Evolutionary conservation across 225 moss, liverwort and hornwort species (phyloP).

Genomic region (Sphagnum tenellum): DNA sequence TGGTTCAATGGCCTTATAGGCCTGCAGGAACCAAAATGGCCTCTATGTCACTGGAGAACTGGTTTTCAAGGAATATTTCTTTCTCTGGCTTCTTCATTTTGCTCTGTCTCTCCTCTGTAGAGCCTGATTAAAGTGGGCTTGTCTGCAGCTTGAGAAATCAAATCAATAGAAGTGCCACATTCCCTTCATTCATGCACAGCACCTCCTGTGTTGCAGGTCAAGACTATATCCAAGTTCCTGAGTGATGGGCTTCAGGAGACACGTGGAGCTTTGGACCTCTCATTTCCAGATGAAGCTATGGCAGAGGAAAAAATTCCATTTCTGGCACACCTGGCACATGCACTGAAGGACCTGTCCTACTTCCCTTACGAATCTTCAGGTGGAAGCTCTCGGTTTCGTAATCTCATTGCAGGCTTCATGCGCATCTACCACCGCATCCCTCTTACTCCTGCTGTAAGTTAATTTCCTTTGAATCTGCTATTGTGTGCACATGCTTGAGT

Average conservation of each 20-base stretch:
- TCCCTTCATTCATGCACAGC: neutral
- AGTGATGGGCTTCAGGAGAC: conserved; percentile 76
- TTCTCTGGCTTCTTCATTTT: neutral
- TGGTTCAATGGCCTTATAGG: too few species aligned
- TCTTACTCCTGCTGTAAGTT: conserved; percentile 67
- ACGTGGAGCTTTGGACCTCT: conserved; percentile 85
- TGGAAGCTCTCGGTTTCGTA: conserved; percentile 67
- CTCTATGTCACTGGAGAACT: too few species aligned
- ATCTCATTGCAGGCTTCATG: conserved; percentile 85
- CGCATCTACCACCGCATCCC: conserved; percentile 90
- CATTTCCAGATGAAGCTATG: conserved; percentile 66
- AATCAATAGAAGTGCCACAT: neutral
- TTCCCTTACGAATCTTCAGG: conserved; percentile 77
- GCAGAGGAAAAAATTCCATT: conserved; percentile 99
- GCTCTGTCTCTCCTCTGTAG: neutral
- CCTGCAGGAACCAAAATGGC: too few species aligned
- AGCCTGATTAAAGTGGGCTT: neutral
- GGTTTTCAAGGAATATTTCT: too few species aligned
- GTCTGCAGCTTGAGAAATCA: too few species aligned
- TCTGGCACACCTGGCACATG: conserved; percentile 82
- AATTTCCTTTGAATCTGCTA: neutral
- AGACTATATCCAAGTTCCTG: conserved; percentile 87
- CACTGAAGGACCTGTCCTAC: conserved; percentile 58
- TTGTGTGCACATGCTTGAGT: too few species aligned
- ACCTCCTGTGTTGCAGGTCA: conserved; percentile 41